Evolutionary conservation across 2,329 filamentous ascomycete species (phyloP), one percentile per base, ranked within the genome.

Genomic region (Septoria petroselini): DNA sequence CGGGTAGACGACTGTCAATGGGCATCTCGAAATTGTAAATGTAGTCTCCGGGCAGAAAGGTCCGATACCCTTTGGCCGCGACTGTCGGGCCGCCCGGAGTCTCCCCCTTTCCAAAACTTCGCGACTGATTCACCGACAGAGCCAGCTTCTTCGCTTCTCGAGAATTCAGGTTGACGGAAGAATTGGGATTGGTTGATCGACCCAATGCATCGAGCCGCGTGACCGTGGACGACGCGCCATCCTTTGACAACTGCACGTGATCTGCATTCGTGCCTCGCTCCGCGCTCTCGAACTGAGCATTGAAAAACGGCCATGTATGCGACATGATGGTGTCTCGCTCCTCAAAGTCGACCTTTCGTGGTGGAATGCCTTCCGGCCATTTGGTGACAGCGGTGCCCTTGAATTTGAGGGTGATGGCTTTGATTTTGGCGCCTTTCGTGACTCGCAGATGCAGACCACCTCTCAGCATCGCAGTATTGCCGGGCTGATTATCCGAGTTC

Each of bases 321-420:
- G 87, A 91, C 70, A 94, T 85, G 52, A 97, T 77, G 3, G 84
- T 88, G 59, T 93, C 86, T 55, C 88, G 86, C 65, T 97, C 90
- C 62, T 82, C 85, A 45, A 88, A 83, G 33, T 95, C 87, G 1
- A 85, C 79, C 68, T 95, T 95, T 50, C 85, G 79, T 0, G 91
- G 90, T 2, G 93, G 91, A 23, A 97, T 93, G 42, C 90, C 82
- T 73, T 97, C 93, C 12, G 93, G 91, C 93, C 93, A 98, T 65
- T 95, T 90, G 1, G 93, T 97, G 57, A 86, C 81, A 2, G 90
- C 88, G 65, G 83, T 85, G 23, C 91, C 93, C 33, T 84, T 81
- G 60, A 98, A 87, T 62, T 88, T 91, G 44, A 98, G 76, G 4
- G 86, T 90, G 18, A 98, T 81, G 3, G 88, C 85, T 73, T 95